These are phyloP conservation scores for Vitis labrusca DNA, from an alignment of 164 flowering plant genomes.

Conservation along the genomic window DNA sequence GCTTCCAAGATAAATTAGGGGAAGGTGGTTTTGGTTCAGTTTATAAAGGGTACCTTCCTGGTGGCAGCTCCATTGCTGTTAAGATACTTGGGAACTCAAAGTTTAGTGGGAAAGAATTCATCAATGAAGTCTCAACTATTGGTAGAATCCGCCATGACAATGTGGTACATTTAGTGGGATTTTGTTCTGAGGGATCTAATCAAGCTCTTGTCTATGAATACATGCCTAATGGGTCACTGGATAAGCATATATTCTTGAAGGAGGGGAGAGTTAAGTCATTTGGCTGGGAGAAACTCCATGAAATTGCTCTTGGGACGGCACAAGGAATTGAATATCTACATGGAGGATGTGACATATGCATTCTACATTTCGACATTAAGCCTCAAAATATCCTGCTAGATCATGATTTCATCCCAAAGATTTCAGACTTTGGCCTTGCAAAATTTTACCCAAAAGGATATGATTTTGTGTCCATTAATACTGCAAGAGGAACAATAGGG, in stretches of 20 bases:
- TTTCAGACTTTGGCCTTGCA: constrained; percentile 23
- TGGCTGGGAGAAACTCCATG: constrained; percentile 11
- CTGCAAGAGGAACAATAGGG: constrained; percentile 15
- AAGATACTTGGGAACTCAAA: not conserved
- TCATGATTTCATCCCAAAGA: constrained; percentile 12
- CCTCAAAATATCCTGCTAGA: constrained; percentile 21
- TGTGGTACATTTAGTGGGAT: constrained; percentile 2
- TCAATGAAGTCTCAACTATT: not conserved
- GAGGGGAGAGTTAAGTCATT: not conserved
- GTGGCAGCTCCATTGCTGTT: constrained; percentile 1
- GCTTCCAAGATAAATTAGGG: constrained; percentile 1
- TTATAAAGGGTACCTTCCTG: not conserved
- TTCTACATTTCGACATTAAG: constrained; percentile 21
- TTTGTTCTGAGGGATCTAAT: constrained; percentile 1
- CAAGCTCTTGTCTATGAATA: constrained; percentile 6
- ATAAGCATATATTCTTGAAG: not conserved
- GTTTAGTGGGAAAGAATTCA: not conserved
- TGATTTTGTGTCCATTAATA: not conserved
- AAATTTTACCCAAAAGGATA: constrained; percentile 1
- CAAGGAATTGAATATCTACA: constrained; percentile 14
- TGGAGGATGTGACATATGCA: not conserved
- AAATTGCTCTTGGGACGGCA: constrained; percentile 16
- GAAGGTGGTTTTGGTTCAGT: constrained; percentile 6
- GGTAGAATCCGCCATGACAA: constrained; percentile 1
- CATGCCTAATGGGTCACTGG: constrained; percentile 11